Base-by-base conservation (phyloP, 805 yeast genomes). In the Metschnikowia colocasiae region DNA sequence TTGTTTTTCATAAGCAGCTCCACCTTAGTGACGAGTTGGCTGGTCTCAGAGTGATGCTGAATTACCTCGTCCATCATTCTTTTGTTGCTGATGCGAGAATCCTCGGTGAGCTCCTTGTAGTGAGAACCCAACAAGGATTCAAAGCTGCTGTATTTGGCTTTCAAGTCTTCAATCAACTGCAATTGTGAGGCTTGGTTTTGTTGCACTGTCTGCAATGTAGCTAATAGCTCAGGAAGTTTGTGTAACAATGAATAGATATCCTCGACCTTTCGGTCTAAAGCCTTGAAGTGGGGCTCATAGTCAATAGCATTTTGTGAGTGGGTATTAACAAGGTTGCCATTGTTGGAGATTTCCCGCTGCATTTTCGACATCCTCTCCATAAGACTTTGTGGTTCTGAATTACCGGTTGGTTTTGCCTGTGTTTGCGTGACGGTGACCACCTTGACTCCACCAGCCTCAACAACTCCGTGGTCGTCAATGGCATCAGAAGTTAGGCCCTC, bases 401-500 rank as follows among this genome's bases (percentile, higher is more conserved):
- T 19, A 29, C n/a, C 15, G 4, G 43, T 40, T 16, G 31, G 33
- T 3, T 51, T 16, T 1, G 22, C 7, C 10, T 49, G 42, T 10
- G 22, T 31, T 10, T 43, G 34, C 3, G 57, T 54, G 13, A 46
- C 43, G 12, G 58, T 54, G 36, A 52, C 63, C 37, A 67, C 64
- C 55, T 34, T 77, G 16, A 73, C 59, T 12, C 78, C 69, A 46
- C 71, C 74, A 12, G 15, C 43, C 37, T 40, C 30, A 26, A 81
- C 50, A 54, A 73, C 55, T 1, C 79, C 82, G 54, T 81, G 82
- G 51, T 81, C 83, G 46, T 80, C 82, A 39, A 73, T 62, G 2
- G 84, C 78, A 54, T 80, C 84, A 45, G 71, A 72, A 4, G 79
- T 68, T 20, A 85, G 71, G 30, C 73, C 70, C 42, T 75, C 73